Evolutionary conservation across 768 basidiomycete genomes (phyloP).

Genomic region (Boletellus ananas): DNA sequence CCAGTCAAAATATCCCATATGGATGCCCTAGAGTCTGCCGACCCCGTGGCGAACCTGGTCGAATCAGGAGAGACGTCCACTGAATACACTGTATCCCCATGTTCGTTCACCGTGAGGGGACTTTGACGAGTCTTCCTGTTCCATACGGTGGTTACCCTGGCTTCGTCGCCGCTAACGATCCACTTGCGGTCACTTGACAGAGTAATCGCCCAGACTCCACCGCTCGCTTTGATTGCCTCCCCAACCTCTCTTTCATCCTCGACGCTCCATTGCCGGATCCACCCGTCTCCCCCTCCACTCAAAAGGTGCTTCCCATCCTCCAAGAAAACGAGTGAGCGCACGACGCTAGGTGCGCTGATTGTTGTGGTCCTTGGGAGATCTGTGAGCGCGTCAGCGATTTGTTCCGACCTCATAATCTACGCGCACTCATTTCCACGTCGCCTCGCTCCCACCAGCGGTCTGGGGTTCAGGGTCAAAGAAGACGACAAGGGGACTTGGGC

Average conservation of each 20-base stretch:
- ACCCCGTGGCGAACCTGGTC: no score
- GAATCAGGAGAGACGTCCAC: no score
- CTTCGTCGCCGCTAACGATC: constrained; percentile 4
- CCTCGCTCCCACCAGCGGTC: no score
- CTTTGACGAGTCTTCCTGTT: background rate
- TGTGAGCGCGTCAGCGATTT: no score
- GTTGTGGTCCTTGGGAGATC: no score
- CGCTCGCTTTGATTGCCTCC: background rate
- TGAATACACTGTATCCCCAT: background rate
- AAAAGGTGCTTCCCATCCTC: constrained; percentile 5
- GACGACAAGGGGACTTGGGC: no score
- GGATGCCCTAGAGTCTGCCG: no score
- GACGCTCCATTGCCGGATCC: constrained; percentile 5
- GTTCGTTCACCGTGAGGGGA: background rate
- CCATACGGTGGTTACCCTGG: constrained; percentile 5
- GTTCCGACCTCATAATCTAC: no score
- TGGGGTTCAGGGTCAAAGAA: no score
- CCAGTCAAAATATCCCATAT: no score
- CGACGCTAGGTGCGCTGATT: no score
- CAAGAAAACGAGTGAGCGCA: constrained; percentile 1
- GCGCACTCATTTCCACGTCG: background rate
- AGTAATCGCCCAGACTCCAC: background rate
- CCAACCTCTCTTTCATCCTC: background rate
- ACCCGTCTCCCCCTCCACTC: constrained; percentile 4
- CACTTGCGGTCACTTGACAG: constrained; percentile 5